Evolutionary conservation across 192 early-diverging fungal genomes (phyloP), one percentile per base, ranked within the genome.

Genomic region (Fimicolochytrium jonesii): DNA sequence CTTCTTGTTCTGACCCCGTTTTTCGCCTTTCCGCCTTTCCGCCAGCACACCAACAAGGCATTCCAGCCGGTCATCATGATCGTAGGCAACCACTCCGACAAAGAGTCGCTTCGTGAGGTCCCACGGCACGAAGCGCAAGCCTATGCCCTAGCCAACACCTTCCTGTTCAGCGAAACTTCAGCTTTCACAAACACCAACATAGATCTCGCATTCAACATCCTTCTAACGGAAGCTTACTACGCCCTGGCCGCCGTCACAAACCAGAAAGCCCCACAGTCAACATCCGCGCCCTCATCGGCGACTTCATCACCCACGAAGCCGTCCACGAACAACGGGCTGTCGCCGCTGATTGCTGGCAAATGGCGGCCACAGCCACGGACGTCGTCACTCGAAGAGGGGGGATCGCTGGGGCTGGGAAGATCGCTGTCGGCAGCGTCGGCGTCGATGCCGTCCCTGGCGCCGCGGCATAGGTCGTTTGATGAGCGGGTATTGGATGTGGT

Each of bases 71-170:
- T 93, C 30, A 96, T 97, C 49, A 97, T 97, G 92, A 82, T 98
- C 52, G 95, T 98, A 15, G 95, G 94, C 44, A 98, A 95, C 81
- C 97, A 98, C 86, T 88, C 50, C 25, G 66, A 67, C 41, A 43
- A 23, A 26, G 47, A 70, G 30, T 6, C 26, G 9, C 4, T 35
- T 7, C 36, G 70, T 1, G 47, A 72, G 34, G 70, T 72, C 18
- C 35, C 47, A 1, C 62, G 69, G 4, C 34, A 28, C 3, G 68
- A 73, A n/a, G 70, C 59, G 5, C 56, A 65, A 39, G 59, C 70
- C 31, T 72, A 73, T 51, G 70, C 70, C 4, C 32, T 71, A 20
- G 68, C 52, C 36, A 51, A 72, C 15, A 69, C 61, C 6, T 73
- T 73, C 50, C 42, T 72, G 29, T 72, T 70, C 50, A 72, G 65